Conservation (phyloP, 2,329 filamentous ascomycete species). For the Penicillium concentricum region DNA sequence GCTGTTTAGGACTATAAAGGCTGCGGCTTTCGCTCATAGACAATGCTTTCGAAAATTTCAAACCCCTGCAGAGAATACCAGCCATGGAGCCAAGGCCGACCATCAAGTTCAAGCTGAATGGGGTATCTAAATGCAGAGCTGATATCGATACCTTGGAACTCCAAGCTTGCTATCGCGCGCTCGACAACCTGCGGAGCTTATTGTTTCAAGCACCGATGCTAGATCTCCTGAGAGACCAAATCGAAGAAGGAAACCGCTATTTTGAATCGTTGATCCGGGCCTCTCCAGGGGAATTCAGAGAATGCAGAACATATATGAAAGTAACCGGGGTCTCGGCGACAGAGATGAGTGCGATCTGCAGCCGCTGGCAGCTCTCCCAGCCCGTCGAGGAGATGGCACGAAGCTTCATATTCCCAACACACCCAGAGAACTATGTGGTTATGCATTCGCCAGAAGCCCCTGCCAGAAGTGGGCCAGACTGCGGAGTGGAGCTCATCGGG, state of each 20-base stretch:
- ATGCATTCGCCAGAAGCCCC: neutral
- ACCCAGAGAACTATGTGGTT: constrained; percentile 3
- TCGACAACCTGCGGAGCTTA: constrained; percentile 3
- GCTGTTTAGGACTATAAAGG: neutral
- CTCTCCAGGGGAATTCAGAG: neutral
- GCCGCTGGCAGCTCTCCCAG: constrained; percentile 1
- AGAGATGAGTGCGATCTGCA: neutral
- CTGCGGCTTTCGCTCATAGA: neutral
- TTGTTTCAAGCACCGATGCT: constrained; percentile 4
- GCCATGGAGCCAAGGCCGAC: neutral
- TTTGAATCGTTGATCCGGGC: constrained; percentile 1
- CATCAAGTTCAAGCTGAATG: constrained; percentile 5
- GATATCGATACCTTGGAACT: constrained; percentile 1
- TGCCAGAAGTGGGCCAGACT: neutral
- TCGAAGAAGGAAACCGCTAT: constrained; percentile 1
- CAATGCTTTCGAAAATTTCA: neutral
- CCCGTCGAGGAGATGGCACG: constrained; percentile 1
- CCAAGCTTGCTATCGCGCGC: constrained; percentile 1
- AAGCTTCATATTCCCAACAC: constrained; percentile 2
- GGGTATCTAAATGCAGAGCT: neutral
- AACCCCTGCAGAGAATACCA: neutral
- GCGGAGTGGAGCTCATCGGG: constrained; percentile 5
- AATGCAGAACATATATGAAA: constrained; percentile 4
- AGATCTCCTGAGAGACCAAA: neutral
- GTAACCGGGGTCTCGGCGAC: neutral